phyloP scores from a whole-genome alignment of 352 stramenopile genomes.

The Globisporangium polare region DNA sequence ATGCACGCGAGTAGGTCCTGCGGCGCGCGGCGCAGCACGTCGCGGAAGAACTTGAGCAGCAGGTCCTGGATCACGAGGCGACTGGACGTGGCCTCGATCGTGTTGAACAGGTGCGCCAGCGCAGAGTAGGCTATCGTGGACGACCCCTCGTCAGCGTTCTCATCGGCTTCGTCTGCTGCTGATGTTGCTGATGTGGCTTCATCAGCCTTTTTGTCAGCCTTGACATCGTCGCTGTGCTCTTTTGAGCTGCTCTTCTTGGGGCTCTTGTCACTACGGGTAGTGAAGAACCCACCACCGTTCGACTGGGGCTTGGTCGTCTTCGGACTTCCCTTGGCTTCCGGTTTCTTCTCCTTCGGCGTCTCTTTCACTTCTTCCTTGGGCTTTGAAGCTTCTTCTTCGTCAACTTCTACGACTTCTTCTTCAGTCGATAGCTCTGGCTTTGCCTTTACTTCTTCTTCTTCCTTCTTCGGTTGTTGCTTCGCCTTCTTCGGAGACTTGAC shows the following conservation, averaged over 20 bases:
- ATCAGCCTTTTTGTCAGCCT: background rate
- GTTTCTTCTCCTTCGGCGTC: background rate
- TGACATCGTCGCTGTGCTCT: background rate
- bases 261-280: slow-evolving; percentile 18
- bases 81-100: slow-evolving; percentile 70
- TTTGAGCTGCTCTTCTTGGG: background rate
- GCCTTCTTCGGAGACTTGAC: slow-evolving; percentile 15
- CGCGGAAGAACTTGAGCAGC: slow-evolving; percentile 82
- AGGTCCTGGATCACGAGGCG: slow-evolving; percentile 85
- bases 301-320: slow-evolving; percentile 7
- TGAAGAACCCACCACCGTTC: slow-evolving; percentile 29
- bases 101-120: slow-evolving; percentile 65
- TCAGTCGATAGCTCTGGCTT: slow-evolving; percentile 1
- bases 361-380: background rate
- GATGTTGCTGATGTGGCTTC: slow-evolving; percentile 9
- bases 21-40: slow-evolving; percentile 66
- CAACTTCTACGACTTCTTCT: too few relatives aligned
- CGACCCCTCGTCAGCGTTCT: background rate
- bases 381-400: background rate
- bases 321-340: background rate
- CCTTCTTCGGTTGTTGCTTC: background rate
- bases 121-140: slow-evolving; percentile 43
- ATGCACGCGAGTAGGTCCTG: slow-evolving; percentile 88
- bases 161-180: slow-evolving; percentile 10
- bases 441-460: slow-evolving; percentile 12